A percentile compares a stretch with the other conserved stretches of the same genome.
Evolutionary conservation across 192 early-diverging fungal genomes (phyloP).

Genomic region (Phlyctochytrium planicorne): DNA sequence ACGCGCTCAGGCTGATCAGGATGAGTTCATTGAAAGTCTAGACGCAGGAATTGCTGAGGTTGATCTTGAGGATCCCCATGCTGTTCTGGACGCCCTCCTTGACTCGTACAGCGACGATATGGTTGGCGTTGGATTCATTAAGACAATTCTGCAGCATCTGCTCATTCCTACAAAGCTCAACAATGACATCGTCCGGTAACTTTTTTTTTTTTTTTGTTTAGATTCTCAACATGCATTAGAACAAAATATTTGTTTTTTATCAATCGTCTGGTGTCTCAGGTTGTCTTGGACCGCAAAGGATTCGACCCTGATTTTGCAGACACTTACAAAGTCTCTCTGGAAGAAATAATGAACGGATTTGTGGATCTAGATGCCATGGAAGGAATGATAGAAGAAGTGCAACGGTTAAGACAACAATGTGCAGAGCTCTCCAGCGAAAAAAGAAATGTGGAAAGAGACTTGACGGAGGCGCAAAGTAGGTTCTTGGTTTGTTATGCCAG

Average conservation of each 20-base stretch:
- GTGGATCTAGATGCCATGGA: slow-evolving; percentile 29
- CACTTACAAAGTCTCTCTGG: slow-evolving; percentile 34
- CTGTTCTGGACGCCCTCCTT: slow-evolving; percentile 33
- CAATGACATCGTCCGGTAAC: slow-evolving; percentile 28
- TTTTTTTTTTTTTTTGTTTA: slow-evolving; percentile 10
- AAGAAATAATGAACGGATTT: slow-evolving; percentile 38
- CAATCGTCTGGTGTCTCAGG: slow-evolving; percentile 38
- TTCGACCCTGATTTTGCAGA: slow-evolving; percentile 39
- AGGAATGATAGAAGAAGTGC: slow-evolving; percentile 26
- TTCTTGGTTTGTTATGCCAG: not conserved
- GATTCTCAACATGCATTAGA: slow-evolving; percentile 12
- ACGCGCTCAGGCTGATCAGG: slow-evolving; percentile 30
- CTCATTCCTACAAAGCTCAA: slow-evolving; percentile 36
- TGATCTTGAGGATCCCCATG: slow-evolving; percentile 39
- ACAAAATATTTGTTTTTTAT: slow-evolving; percentile 34
- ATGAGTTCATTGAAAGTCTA: slow-evolving; percentile 42
- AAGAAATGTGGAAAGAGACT: slow-evolving; percentile 20
- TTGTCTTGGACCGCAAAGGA: slow-evolving; percentile 42
- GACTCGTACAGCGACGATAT: slow-evolving; percentile 19
- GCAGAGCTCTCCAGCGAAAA: slow-evolving; percentile 12
- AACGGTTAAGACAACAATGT: slow-evolving; percentile 13
- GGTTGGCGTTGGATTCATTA: slow-evolving; percentile 23
- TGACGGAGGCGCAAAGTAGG: not conserved
- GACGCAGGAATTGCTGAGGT: slow-evolving; percentile 27
- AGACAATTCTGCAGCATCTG: slow-evolving; percentile 36